Evolutionary conservation across 768 basidiomycete genomes (phyloP), one percentile per base, ranked within the genome.

Genomic region (Lepiota venenata): DNA sequence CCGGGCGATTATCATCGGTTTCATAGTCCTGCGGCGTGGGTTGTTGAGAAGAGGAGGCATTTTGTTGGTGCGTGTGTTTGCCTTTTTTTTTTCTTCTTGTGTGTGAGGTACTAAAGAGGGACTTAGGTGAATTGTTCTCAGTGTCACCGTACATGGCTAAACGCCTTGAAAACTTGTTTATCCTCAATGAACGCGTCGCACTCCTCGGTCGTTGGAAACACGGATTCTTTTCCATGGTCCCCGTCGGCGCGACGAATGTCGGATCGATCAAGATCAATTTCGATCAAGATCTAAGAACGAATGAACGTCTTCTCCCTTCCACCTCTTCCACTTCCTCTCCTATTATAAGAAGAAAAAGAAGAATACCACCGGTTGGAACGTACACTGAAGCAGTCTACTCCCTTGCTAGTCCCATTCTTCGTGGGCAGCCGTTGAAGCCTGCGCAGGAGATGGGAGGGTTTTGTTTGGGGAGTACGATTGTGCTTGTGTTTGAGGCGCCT

Each of bases 371-470:
- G 37, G 76, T 87, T 0, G 95, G 94, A 25, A 90, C 93, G 1
- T 97, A 91, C 71, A 82, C 84, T 4, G 97, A 98, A 71, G 97
- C 95, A 0, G 86, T 91, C 12, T 99, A 99, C 69, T 82, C 85
- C 2, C 81, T 80, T 5, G 96, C 95, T 0, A 93, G 91, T 1
- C 73, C 85, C 0, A 70, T 98, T 22, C 77, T 98, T 35, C 79
- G 84, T 15, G 97, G 97, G 0, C 93, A 97, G 64, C 95, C 96
- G 1, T 77, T 98, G 42, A 76, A 74, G 0, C 78, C 89, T 1
- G 95, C 91, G 0, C 91, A 97, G 68, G 95, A 99, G 74, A 93
- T 98, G 90, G 97, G 97, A 29, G 97, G 95, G 1, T 99, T 99
- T 73, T 88, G 86, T 63, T 76, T 98, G 3, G 95, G 95, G 4